Conservation (phyloP, 2,329 filamentous ascomycete species). For the Xylaria sp. region DNA sequence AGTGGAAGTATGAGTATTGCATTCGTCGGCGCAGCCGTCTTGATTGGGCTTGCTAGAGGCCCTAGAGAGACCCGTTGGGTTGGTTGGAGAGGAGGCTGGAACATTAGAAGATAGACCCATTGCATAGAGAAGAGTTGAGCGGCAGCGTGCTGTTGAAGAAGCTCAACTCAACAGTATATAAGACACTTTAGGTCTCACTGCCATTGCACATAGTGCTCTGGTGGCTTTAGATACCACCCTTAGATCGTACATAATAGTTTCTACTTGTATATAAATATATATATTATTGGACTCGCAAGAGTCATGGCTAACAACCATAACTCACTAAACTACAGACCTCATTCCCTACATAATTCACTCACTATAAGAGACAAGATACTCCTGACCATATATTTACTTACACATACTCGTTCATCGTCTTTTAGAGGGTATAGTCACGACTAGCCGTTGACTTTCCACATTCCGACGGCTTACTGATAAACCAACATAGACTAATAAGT, state of each 20-base stretch:
- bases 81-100: slow-evolving; percentile 41
- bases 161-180: background rate
- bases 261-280: no score
- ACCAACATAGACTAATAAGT: no score
- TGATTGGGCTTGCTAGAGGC: slow-evolving; percentile 35
- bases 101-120: slow-evolving; percentile 23
- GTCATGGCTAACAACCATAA: no score
- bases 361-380: no score
- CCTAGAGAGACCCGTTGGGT: slow-evolving; percentile 39
- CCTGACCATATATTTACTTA: no score
- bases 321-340: no score
- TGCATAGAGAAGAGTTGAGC: slow-evolving; percentile 5
- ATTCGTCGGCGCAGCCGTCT: slow-evolving; percentile 34
- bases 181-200: background rate
- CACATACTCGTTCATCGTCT: no score
- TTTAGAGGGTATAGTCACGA: no score
- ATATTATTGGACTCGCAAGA: background rate
- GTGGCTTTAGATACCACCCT: background rate
- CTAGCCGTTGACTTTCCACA: no score
- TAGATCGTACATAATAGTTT: background rate
- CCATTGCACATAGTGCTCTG: background rate
- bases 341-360: no score
- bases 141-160: slow-evolving; percentile 4
- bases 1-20: slow-evolving; percentile 42
- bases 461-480: no score